Percentiles rank a stretch among this genome's conserved stretches.
Conservation (phyloP, 163 green algal species). For the Chloroidium sp. region DNA sequence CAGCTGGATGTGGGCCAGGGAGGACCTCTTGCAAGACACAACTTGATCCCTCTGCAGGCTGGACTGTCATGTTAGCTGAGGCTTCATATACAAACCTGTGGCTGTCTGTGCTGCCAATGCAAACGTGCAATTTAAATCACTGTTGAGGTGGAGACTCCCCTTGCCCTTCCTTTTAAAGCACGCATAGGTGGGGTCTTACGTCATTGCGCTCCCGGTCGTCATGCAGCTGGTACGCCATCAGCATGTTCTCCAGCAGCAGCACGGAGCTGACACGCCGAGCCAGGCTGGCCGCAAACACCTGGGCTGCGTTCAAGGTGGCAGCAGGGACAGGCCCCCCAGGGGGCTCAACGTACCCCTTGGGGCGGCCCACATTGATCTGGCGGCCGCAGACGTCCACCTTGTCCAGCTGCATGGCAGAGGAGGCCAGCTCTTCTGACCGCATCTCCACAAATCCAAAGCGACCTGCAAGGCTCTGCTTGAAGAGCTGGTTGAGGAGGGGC, state of each 20-base stretch:
- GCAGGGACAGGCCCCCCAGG: constrained; percentile 9
- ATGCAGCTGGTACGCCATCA: constrained; percentile 41
- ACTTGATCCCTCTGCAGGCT: too few species aligned
- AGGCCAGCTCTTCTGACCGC: constrained; percentile 65
- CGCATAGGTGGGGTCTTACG: constrained; percentile 34
- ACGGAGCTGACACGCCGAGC: constrained; percentile 26
- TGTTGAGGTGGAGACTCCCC: constrained; percentile 13
- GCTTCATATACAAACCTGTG: too few species aligned
- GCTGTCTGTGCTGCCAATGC: too few species aligned
- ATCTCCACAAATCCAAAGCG: constrained; percentile 87
- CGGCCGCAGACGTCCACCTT: constrained; percentile 69
- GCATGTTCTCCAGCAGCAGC: constrained; percentile 60
- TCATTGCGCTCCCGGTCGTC: constrained; percentile 44
- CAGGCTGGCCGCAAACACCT: constrained; percentile 10
- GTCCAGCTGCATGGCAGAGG: constrained; percentile 68
- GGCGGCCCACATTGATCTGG: constrained; percentile 72
- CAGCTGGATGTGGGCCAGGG: too few species aligned
- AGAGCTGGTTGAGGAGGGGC: not conserved
- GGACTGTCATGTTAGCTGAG: too few species aligned
- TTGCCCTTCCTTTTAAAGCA: constrained; percentile 38
- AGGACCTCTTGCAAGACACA: too few species aligned
- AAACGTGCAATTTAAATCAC: too few species aligned
- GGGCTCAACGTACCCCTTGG: constrained; percentile 67
- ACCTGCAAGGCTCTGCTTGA: constrained; percentile 5
- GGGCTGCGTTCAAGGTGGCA: constrained; percentile 5